Percentiles rank a stretch among this genome's conserved stretches.
Conservation (phyloP, 2,329 filamentous ascomycete species). For the Coniella vitis region DNA sequence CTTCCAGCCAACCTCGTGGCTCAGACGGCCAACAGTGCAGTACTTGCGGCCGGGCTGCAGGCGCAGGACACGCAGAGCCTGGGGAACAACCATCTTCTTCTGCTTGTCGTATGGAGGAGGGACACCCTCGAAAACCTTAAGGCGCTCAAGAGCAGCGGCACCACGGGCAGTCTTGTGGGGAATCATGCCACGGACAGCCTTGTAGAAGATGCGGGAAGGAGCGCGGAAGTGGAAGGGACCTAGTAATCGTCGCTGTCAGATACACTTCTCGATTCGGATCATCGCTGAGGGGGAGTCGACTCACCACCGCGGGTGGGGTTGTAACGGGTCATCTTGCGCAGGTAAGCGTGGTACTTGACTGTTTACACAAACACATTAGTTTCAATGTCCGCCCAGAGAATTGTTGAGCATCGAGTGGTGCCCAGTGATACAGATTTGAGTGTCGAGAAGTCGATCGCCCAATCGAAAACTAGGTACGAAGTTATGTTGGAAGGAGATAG, state of each 20-base stretch:
- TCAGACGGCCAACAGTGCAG: constrained; percentile 97
- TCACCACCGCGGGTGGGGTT: constrained; percentile 98
- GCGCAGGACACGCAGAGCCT: constrained; percentile 92
- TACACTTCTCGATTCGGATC: constrained; percentile 29
- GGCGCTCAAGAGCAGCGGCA: constrained; percentile 91
- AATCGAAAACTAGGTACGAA: no score
- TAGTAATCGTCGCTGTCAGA: constrained; percentile 37
- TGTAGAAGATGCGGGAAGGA: constrained; percentile 99
- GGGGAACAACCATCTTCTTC: constrained; percentile 99
- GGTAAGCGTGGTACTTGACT: constrained; percentile 99
- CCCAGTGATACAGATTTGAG: no score
- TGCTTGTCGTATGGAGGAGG: constrained; percentile 99
- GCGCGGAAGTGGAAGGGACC: constrained; percentile 99
- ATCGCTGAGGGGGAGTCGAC: constrained; percentile 28
- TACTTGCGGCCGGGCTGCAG: constrained; percentile 99
- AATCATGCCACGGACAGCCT: constrained; percentile 99
- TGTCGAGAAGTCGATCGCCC: neutral
- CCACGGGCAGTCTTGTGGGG: constrained; percentile 99
- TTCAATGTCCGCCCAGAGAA: no score
- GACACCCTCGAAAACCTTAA: constrained; percentile 99
- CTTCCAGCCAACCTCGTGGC: constrained; percentile 99
- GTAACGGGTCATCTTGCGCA: constrained; percentile 99
- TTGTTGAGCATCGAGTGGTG: no score
- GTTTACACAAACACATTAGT: constrained; percentile 43
- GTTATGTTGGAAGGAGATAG: constrained; percentile 11